phyloP scores from a whole-genome alignment of 2,329 filamentous ascomycete species.

The Pseudogymnoascus sp. region DNA sequence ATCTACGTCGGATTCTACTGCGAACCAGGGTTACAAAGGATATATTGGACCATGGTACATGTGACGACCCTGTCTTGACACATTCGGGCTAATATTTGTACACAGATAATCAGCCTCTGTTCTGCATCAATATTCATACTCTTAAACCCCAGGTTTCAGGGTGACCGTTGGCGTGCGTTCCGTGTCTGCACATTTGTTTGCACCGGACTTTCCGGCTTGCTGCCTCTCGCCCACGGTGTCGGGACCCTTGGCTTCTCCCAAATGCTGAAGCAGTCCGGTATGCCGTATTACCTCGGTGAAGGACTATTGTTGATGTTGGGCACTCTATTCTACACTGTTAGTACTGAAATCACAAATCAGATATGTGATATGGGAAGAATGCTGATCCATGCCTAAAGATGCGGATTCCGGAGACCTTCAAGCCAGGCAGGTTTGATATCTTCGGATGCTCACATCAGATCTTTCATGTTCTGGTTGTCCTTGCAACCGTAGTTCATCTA shows the following conservation, averaged over 20 bases:
- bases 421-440: conserved; percentile 20
- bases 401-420: conserved; percentile 17
- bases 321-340: conserved; percentile 12
- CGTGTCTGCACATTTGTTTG: conserved; percentile 20
- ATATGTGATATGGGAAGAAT: not conserved
- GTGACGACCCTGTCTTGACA: conserved; percentile 1
- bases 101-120: conserved; percentile 31
- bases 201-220: conserved; percentile 22
- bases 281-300: conserved; percentile 19
- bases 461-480: conserved; percentile 21
- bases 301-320: conserved; percentile 14
- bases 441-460: conserved; percentile 20
- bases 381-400: conserved; percentile 9
- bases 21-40: conserved; percentile 26
- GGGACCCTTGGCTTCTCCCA: conserved; percentile 16
- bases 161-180: conserved; percentile 17
- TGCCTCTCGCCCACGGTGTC: conserved; percentile 23
- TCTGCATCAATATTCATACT: conserved; percentile 29
- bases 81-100: not conserved
- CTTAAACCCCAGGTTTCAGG: conserved; percentile 18
- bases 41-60: conserved; percentile 32
- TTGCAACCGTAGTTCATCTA: conserved; percentile 15
- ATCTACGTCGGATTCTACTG: conserved; percentile 37
- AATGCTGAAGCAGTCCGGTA: conserved; percentile 15
- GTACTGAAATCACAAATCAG: not conserved